Evolutionary conservation across 2,329 filamentous ascomycete genomes (phyloP), one percentile per base, ranked within the genome.

Genomic region (Aspergillus tanneri): DNA sequence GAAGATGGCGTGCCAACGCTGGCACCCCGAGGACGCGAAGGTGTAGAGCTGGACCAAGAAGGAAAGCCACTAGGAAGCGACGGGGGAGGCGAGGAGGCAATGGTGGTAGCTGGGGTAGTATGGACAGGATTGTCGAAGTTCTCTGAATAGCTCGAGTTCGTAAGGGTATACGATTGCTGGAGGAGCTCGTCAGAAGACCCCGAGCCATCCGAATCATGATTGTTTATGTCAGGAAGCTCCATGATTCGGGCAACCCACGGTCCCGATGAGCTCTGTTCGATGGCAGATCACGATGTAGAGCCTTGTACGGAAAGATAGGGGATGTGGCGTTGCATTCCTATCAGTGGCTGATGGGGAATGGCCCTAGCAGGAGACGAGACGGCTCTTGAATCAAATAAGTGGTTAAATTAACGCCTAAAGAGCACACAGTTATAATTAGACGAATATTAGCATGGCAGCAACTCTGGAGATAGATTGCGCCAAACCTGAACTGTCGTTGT

Each of bases 101-200:
- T 63, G 50, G 57, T 65, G 53, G 60, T 62, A 46, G 62, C 56
- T 44, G 63, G 62, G 32, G 62, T 32, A 18, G 14, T 60, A 47
- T 57, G 64, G 46, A 60, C 54, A 38, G 65, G 57, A 49, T 47
- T 47, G 30, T 71, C 66, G 52, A 67, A 65, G 40, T 57, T 46
- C 30, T 65, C 62, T 27, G 56, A 56, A 41, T 65, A 63, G 44
- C 62, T 59, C 54, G 70, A 65, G 32, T 57, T 60, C 16, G 58
- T 40, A 30, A 67, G 67, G 9, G 63, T 58, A 36, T 68, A 69
- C n/a, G 65, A 50, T 22, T 66, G 62, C 16, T 64, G 61, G 28
- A 67, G 58, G 49, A 65, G 66, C 47, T 74, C 71, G 47, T 73
- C 72, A 28, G 70, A 69, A 12, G 70, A 74, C 25, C 68, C 71